Evolutionary conservation across 768 basidiomycete genomes (phyloP).

Genomic region (Xerocomellus dryophilus): DNA sequence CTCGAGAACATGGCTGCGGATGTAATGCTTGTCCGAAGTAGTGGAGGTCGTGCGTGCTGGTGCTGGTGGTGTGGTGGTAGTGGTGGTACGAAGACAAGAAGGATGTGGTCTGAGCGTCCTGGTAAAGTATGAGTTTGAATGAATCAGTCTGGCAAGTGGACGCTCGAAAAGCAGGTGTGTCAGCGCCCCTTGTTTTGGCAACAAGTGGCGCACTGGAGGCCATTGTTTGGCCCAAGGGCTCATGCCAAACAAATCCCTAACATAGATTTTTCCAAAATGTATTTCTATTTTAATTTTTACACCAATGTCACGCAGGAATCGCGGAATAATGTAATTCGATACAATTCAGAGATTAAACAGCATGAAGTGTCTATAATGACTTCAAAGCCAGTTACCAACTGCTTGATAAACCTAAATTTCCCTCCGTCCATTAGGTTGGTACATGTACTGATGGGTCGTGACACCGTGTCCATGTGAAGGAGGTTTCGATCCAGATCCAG

Average conservation of each 20-base stretch:
- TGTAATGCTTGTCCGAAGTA: not conserved
- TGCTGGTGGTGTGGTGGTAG: not conserved
- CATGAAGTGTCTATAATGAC: not conserved
- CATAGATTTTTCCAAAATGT: not conserved
- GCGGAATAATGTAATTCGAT: constrained; percentile 18
- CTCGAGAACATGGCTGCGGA: constrained; percentile 51
- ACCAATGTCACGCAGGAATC: constrained; percentile 16
- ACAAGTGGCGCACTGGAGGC: constrained; percentile 6
- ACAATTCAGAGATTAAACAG: constrained; percentile 5
- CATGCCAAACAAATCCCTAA: constrained; percentile 24
- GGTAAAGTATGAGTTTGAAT: constrained; percentile 11
- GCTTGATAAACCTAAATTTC: constrained; percentile 18
- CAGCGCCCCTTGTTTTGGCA: constrained; percentile 23
- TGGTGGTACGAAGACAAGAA: constrained; percentile 17
- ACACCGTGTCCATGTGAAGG: constrained; percentile 23
- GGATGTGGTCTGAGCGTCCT: no score
- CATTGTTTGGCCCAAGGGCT: constrained; percentile 26
- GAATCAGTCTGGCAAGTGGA: constrained; percentile 16
- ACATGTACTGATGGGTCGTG: constrained; percentile 44
- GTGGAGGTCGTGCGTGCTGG: not conserved
- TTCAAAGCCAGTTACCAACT: no score
- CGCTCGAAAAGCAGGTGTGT: constrained; percentile 22
- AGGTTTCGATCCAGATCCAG: constrained; percentile 23
- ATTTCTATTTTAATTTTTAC: not conserved
- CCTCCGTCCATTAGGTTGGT: constrained; percentile 42